Conservation (phyloP, 2,329 filamentous ascomycete species). For the Chaetomiaceae sp. region DNA sequence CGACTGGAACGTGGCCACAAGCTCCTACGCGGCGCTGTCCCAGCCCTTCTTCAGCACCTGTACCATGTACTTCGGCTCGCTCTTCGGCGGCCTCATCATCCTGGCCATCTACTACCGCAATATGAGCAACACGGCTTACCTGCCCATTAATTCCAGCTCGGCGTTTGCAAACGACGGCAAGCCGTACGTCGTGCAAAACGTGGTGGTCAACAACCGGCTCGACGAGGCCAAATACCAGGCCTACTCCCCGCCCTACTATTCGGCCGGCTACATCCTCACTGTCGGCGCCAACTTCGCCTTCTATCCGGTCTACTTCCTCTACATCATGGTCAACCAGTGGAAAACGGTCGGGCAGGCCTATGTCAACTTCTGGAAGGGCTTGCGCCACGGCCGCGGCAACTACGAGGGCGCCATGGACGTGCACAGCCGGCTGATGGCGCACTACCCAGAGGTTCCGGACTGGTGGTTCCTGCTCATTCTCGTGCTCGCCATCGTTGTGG, state of each 20-base stretch:
- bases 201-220: slow-evolving; percentile 34
- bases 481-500: slow-evolving; percentile 23
- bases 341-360: slow-evolving; percentile 33
- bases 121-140: slow-evolving; percentile 38
- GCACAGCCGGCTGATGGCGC: slow-evolving; percentile 38
- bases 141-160: slow-evolving; percentile 42
- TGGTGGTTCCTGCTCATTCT: slow-evolving; percentile 44
- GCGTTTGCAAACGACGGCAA: slow-evolving; percentile 41
- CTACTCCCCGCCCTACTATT: slow-evolving; percentile 41
- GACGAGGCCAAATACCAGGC: slow-evolving; percentile 34
- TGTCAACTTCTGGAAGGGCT: slow-evolving; percentile 34
- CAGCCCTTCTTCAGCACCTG: slow-evolving; percentile 37
- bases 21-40: slow-evolving; percentile 33
- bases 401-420: slow-evolving; percentile 39
- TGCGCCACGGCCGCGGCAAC: slow-evolving; percentile 35
- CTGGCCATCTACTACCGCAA: slow-evolving; percentile 39
- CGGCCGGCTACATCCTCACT: slow-evolving; percentile 36
- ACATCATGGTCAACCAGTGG: slow-evolving; percentile 39
- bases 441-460: slow-evolving; percentile 42
- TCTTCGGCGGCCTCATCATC: slow-evolving; percentile 35
- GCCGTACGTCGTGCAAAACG: slow-evolving; percentile 35
- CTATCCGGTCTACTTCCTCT: slow-evolving; percentile 39
- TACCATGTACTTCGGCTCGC: slow-evolving; percentile 31
- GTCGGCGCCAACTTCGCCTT: slow-evolving; percentile 39
- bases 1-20: slow-evolving; percentile 43